Evolutionary conservation across 129 eudicot species (phyloP).

Genomic region (Oenanthe sinensis): DNA sequence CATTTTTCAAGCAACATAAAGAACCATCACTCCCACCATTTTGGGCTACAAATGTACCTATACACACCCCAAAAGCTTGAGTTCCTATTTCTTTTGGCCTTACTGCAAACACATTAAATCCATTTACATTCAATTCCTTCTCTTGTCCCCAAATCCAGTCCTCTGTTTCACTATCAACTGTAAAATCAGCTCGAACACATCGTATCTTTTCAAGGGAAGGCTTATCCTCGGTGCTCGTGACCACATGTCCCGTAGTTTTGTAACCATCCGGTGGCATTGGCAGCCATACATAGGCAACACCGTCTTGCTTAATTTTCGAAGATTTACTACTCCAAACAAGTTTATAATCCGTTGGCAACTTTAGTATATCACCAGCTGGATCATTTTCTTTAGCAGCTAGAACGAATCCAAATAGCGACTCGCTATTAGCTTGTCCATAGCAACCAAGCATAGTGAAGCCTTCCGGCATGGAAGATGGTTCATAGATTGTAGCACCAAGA

Average conservation of each 20-base stretch:
- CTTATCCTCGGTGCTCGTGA: constrained; percentile 51
- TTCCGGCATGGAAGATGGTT: constrained; percentile 53
- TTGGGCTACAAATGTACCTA: constrained; percentile 53
- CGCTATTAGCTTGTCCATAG: constrained; percentile 61
- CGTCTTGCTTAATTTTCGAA: constrained; percentile 43
- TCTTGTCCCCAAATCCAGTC: constrained; percentile 64
- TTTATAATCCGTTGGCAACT: constrained; percentile 48
- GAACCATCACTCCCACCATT: constrained; percentile 19
- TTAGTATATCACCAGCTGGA: constrained; percentile 24
- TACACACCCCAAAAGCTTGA: constrained; percentile 33
- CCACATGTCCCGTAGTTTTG: constrained; percentile 50
- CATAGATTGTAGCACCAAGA: constrained; percentile 54
- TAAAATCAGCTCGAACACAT: constrained; percentile 55
- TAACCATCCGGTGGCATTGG: constrained; percentile 68
- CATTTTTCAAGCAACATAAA: constrained; percentile 41
- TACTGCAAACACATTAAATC: constrained; percentile 35
- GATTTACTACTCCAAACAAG: constrained; percentile 70
- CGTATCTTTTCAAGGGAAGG: constrained; percentile 51
- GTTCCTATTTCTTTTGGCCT: constrained; percentile 47
- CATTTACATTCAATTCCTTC: constrained; percentile 21
- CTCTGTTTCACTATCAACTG: constrained; percentile 35
- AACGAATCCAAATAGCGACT: constrained; percentile 53
- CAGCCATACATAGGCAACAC: constrained; percentile 57
- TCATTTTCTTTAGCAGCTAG: constrained; percentile 43
- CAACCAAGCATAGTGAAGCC: constrained; percentile 59